Evolutionary conservation across 192 early-diverging fungal species (phyloP), one percentile per base, ranked within the genome.

Genomic region (Gigaspora rosea): DNA sequence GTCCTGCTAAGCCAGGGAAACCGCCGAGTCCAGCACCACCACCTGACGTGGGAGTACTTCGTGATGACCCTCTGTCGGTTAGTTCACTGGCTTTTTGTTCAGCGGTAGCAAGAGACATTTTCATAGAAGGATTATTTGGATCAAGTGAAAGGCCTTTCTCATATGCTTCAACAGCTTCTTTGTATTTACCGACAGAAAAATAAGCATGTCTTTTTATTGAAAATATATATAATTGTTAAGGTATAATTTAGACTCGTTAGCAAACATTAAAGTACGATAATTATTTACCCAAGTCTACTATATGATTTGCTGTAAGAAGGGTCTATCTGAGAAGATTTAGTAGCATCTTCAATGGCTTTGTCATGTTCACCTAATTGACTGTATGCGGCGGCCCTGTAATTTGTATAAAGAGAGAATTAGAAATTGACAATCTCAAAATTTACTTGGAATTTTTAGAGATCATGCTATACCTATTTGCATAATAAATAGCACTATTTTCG

Each of bases 261-360:
- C 6, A 32, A 15, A 61, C 5, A 61, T 20, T 20, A 41, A 69
- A 32, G 16, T 5, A 15, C 12, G 47, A 22, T 32, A 10, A 50
- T 50, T 68, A 15, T 41, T 80, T 83, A 93, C 91, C 94, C 96
- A 80, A 97, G 85, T 71, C 95, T 92, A 77, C 92, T 92, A 83
- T 97, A 98, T 6, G 92, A 95, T 81, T 97, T 98, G 88, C 89
- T 91, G 84, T 98, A 99, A 16, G 81, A 86, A 57, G 96, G 90
- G 83, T 98, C 94, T 62, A 96, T 82, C 57, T 92, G 91, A 22
- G 95, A 83, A 5, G 98, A 93, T 79, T 88, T 86, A 78, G 91
- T 90, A 49, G 96, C 92, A 81, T 99, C 98, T 22, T 86, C 88
- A 20, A 98, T 92, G 3, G 98, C 95, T 69, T 91, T 89, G 20